Evolutionary conservation across 345 rosid genomes (phyloP), one percentile per base, ranked within the genome.

Genomic region (Gossypioides kirkii): DNA sequence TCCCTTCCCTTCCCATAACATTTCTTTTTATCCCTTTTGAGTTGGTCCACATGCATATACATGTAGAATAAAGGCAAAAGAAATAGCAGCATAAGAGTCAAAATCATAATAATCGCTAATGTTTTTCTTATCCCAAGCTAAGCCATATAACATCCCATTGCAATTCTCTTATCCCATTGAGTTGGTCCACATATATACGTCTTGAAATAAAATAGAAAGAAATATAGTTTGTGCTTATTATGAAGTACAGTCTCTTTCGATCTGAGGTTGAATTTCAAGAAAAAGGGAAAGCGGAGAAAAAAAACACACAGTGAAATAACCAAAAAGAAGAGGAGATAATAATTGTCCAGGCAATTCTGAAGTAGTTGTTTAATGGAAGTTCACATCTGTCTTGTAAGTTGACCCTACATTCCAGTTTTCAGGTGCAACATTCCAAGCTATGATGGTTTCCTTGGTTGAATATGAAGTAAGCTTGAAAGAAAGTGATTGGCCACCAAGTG

Each of bases 371-470:
- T 74, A 91, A 54, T 26, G 80, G 88, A 91, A 89, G 80, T 93
- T 93, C 59, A 87, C 85, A 20, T 69, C 68, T 50, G 86, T 25
- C 20, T 74, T 62, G 77, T 87, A 91, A 38, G 92, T 87, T 78
- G 76, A 49, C 1, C 95, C 97, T 0, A 77, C 77, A 6, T 70
- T 52, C 97, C 98, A 93, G 41, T 81, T 82, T 8, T 0, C 53
- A 58, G 98, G 98, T 65, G 87, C 91, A 32, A 85, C 90, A 72
- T 91, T 86, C 97, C 97, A 91, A 46, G 80, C 81, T 8, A 87
- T 42, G 49, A 81, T 62, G 59, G 90, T 93, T 72, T 89, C 80
- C 74, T 83, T 88, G 58, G 89, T 18, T 1, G 92, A 73, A 71
- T 86, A 86, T 2, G 94, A 91, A 20, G 88, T 83, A 71, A 93